These are phyloP conservation scores for Puccinia horiana DNA, from an alignment of 1,284 basidiomycete genomes.

Conservation along the genomic window DNA sequence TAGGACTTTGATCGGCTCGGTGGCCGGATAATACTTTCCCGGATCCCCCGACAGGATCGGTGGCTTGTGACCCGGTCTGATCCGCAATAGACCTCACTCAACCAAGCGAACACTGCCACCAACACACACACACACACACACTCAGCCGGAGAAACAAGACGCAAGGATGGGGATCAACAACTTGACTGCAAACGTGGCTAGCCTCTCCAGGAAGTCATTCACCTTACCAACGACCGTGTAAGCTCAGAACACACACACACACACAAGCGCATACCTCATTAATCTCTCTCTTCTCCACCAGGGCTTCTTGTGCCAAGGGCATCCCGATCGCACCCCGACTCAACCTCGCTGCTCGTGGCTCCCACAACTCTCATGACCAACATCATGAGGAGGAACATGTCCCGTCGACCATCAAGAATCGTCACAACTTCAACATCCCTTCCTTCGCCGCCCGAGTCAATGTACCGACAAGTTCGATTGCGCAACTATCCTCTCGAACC, in stretches of 20 bases:
- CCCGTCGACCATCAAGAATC: slow-evolving; percentile 21
- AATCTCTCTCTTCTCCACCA: slow-evolving; percentile 57
- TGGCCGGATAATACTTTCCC: neutral
- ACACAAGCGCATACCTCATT: slow-evolving; percentile 63
- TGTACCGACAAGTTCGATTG: neutral
- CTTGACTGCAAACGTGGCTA: slow-evolving; percentile 49
- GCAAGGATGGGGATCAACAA: slow-evolving; percentile 1
- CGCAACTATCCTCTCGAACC: slow-evolving; percentile 27
- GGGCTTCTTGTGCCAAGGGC: slow-evolving; percentile 52
- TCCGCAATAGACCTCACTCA: neutral
- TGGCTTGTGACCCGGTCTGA: neutral
- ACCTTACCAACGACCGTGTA: slow-evolving; percentile 80
- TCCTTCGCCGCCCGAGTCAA: slow-evolving; percentile 20
- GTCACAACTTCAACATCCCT: slow-evolving; percentile 12
- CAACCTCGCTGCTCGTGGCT: slow-evolving; percentile 20
- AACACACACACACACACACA: neutral
- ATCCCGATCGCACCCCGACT: slow-evolving; percentile 60
- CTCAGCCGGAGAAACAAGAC: neutral
- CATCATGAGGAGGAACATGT: slow-evolving; percentile 23
- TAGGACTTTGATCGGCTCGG: neutral
- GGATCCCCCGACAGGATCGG: neutral
- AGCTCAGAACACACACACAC: slow-evolving; percentile 70
- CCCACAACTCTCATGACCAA: slow-evolving; percentile 1
- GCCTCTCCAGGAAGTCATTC: slow-evolving; percentile 63
- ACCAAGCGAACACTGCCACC: neutral